These are phyloP conservation scores for Termitomyces sp. DNA, from an alignment of 768 basidiomycete species.

Conservation along the genomic window DNA sequence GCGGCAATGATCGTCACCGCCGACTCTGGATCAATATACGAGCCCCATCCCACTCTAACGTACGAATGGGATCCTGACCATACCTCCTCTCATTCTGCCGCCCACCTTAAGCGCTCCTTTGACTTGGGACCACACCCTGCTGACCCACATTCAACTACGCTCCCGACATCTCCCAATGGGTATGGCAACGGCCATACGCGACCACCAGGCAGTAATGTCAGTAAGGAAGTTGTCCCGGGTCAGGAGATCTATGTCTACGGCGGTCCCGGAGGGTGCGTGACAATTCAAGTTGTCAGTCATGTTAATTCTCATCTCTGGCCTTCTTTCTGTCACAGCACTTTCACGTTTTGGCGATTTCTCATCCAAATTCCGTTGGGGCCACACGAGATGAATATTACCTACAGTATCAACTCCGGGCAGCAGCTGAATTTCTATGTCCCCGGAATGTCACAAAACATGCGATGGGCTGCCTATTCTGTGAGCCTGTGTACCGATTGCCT, in stretches of 20 bases:
- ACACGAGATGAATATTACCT: conserved; percentile 71
- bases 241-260: conserved; percentile 71
- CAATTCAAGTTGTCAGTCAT: conserved; percentile 4
- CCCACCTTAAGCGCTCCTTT: conserved; percentile 29
- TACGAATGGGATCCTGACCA: conserved; percentile 71
- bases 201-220: conserved; percentile 24
- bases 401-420: conserved; percentile 79
- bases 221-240: conserved; percentile 43
- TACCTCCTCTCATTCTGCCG: conserved; percentile 7
- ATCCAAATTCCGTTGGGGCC: conserved; percentile 72
- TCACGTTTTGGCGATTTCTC: conserved; percentile 92
- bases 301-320: not conserved
- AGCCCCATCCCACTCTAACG: conserved; percentile 62
- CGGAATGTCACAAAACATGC: conserved; percentile 74
- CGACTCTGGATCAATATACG: conserved; percentile 74
- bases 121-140: conserved; percentile 72
- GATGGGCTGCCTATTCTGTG: conserved; percentile 87
- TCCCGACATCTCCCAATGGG: conserved; percentile 19
- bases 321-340: conserved; percentile 47
- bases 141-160: conserved; percentile 54
- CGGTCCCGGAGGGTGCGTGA: conserved; percentile 44
- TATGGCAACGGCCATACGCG: conserved; percentile 16
- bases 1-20: conserved; percentile 85
- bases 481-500: conserved; percentile 17
- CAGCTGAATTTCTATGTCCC: conserved; percentile 82